Base-by-base conservation (phyloP, 805 yeast species). In the Ogataea ganodermae region DNA sequence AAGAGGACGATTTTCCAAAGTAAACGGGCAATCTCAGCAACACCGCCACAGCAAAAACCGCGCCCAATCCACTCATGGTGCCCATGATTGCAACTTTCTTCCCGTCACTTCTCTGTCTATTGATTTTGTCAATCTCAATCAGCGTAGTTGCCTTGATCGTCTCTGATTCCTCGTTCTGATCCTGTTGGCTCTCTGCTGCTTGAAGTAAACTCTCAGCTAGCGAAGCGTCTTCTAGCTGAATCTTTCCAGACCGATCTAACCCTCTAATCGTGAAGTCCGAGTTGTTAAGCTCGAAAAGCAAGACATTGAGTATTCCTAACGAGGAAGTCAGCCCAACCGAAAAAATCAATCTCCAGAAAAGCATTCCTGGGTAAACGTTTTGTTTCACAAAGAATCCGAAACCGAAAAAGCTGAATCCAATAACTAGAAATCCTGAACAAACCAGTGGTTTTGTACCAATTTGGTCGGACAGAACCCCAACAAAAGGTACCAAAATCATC, bases 391-490 rank as follows among this genome's bases (percentile, higher is more conserved):
- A 65, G 7, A 59, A 56, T 1, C 83, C 82, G 56, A 78, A 83
- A 0, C 81, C 67, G 32, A 72, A 51, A 17, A 84, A 61, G 26
- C 81, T 68, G 3, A 71, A 14, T 6, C 81, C 81, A 27, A 78
- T 58, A 10, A 76, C 52, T n/a, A 70, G 32, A 36, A 82, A 74
- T 10, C 88, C 82, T 3, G 60, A 49, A 10, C 73, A 63, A 36
- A 75, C 75, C 22, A 83, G 72, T 20, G 78, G 65, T 46, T 83
- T 73, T 1, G 89, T 70, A 4, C 89, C 89, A 42, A 83, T 63
- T 53, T 76, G 74, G 58, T 85, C 91, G 53, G 80, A 74, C 22
- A 81, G 57, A 0, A 84, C 77, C 3, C 91, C 92, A 52, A 83
- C 66, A 18, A 83, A 63, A 0, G 91, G 90, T 10, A 86, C 75